Conservation (phyloP, 371 early-diverging fungal species). For the Rhizopus delemar region DNA sequence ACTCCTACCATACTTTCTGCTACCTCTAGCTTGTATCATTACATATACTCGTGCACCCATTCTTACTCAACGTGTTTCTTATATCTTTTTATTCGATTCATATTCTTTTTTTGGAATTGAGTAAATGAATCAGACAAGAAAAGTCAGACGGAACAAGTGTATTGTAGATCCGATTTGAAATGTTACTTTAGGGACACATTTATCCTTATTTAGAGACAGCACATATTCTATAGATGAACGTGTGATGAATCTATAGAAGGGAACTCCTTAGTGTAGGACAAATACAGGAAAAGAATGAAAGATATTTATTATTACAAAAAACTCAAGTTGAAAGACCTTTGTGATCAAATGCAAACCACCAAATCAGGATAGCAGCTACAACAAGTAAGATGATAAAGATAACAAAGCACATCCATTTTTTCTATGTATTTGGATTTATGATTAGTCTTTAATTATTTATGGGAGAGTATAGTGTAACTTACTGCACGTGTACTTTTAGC, state of each 20-base stretch:
- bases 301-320: constrained; percentile 79
- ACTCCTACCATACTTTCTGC: too few relatives aligned
- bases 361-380: constrained; percentile 48
- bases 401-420: constrained; percentile 64
- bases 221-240: constrained; percentile 17
- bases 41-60: too few relatives aligned
- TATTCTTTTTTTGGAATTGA: too few relatives aligned
- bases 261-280: constrained; percentile 47
- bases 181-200: too few relatives aligned
- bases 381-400: constrained; percentile 49
- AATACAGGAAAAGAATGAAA: constrained; percentile 31
- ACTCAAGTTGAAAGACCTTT: constrained; percentile 53
- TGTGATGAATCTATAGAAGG: constrained; percentile 85
- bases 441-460: background rate
- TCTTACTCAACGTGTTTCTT: too few relatives aligned
- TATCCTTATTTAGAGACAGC: too few relatives aligned
- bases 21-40: too few relatives aligned
- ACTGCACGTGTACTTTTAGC: constrained; percentile 75
- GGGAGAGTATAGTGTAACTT: constrained; percentile 7
- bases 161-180: too few relatives aligned
- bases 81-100: too few relatives aligned
- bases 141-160: too few relatives aligned
- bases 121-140: too few relatives aligned
- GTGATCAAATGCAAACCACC: constrained; percentile 43
- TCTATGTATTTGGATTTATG: constrained; percentile 23